phyloP scores from a whole-genome alignment of 768 basidiomycete species.

The Dentipellis fragilis region DNA sequence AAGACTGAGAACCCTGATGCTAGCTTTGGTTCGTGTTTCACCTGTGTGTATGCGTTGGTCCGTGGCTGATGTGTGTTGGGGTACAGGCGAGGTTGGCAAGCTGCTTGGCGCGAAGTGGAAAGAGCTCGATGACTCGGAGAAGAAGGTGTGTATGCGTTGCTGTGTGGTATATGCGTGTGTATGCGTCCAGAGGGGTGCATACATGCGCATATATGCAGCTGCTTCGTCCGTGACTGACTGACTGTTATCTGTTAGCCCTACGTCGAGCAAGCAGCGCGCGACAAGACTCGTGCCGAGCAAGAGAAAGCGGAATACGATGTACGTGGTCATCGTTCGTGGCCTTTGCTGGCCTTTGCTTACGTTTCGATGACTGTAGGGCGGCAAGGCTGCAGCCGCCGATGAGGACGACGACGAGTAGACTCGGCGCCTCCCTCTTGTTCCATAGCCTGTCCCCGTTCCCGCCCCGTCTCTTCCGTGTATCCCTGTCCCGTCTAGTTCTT shows the following conservation, averaged over 20 bases:
- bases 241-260: constrained; percentile 53
- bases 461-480: neutral
- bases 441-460: constrained; percentile 4
- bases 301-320: constrained; percentile 52
- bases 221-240: neutral
- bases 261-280: constrained; percentile 72
- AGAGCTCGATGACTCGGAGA: constrained; percentile 84
- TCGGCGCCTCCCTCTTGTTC: constrained; percentile 1
- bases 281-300: constrained; percentile 80
- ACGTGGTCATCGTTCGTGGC: neutral
- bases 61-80: constrained; percentile 3
- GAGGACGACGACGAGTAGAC: constrained; percentile 38
- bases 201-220: constrained; percentile 1
- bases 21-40: constrained; percentile 58
- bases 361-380: constrained; percentile 15
- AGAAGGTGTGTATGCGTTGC: constrained; percentile 50
- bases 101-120: constrained; percentile 96
- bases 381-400: constrained; percentile 29
- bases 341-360: neutral
- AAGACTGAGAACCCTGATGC: constrained; percentile 94
- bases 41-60: neutral
- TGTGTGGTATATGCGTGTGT: neutral
- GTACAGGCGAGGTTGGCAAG: constrained; percentile 83
- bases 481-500: neutral
- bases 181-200: neutral